Evolutionary conservation across 2,329 filamentous ascomycete genomes (phyloP).

Genomic region (Penicillium paneum): DNA sequence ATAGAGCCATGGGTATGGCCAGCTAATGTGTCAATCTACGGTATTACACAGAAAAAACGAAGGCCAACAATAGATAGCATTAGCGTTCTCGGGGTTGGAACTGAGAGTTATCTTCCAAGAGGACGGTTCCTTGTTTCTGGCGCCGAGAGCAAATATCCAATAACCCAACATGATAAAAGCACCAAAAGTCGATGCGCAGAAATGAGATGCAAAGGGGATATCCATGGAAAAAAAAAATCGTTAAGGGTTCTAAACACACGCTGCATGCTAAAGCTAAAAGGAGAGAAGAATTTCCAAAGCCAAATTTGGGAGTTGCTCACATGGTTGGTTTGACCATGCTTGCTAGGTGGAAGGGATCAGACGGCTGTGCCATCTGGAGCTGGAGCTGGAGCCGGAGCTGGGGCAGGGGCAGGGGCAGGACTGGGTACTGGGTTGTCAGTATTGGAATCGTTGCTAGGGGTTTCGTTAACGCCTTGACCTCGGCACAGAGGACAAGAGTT

Average conservation of each 20-base stretch:
- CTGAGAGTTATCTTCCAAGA: background rate
- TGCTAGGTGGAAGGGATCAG: background rate
- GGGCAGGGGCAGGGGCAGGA: constrained; percentile 13
- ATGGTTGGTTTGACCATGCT: background rate
- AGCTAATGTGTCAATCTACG: background rate
- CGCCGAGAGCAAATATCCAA: constrained; percentile 3
- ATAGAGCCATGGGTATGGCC: background rate
- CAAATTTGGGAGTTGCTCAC: constrained; percentile 1
- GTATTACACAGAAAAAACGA: background rate
- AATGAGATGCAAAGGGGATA: constrained; percentile 29
- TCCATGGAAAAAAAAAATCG: constrained; percentile 26
- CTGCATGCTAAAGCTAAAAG: constrained; percentile 32
- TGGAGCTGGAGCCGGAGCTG: constrained; percentile 10
- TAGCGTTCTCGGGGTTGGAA: background rate
- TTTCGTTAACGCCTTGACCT: constrained; percentile 44
- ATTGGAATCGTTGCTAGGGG: constrained; percentile 15
- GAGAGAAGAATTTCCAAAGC: constrained; percentile 8
- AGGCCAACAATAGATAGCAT: background rate
- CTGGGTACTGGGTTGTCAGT: constrained; percentile 10
- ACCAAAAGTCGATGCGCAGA: constrained; percentile 13
- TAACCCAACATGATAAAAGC: constrained; percentile 14
- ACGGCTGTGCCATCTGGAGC: constrained; percentile 9
- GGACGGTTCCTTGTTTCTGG: background rate
- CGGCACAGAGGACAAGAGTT: constrained; percentile 41
- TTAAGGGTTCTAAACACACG: constrained; percentile 28